These are phyloP conservation scores for Aspergillus saccharolyticus DNA, from an alignment of 495 filamentous ascomycete species.

Conservation along the genomic window DNA sequence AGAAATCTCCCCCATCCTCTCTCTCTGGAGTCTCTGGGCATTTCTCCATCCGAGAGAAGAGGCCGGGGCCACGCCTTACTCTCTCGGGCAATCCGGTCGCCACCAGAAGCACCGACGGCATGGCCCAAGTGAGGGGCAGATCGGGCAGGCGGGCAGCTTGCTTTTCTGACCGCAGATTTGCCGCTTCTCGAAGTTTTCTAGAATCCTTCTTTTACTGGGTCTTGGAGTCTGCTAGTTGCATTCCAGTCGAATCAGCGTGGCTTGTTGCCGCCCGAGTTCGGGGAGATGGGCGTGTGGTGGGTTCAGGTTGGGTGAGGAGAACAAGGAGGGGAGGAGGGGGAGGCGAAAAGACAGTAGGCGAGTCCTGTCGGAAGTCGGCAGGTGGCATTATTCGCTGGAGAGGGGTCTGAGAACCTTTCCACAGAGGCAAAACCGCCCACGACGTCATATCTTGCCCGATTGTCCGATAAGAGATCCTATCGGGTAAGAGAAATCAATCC, in stretches of 20 bases:
- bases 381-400: neutral
- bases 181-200: slow-evolving; percentile 32
- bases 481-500: neutral
- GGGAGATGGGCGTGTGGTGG: neutral
- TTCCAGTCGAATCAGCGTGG: slow-evolving; percentile 1
- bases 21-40: neutral
- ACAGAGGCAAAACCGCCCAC: neutral
- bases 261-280: neutral
- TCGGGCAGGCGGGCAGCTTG: slow-evolving; percentile 1
- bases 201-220: slow-evolving; percentile 24
- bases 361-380: neutral
- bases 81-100: slow-evolving; percentile 1
- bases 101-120: slow-evolving; percentile 2
- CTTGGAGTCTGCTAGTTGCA: slow-evolving; percentile 11
- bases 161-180: slow-evolving; percentile 11
- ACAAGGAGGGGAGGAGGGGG: neutral
- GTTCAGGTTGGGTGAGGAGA: neutral
- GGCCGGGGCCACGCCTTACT: neutral
- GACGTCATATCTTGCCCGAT: slow-evolving; percentile 1
- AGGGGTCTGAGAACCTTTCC: neutral
- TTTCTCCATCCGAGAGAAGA: neutral
- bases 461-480: neutral
- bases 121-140: slow-evolving; percentile 10
- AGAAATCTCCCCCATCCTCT: neutral
- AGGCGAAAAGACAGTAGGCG: neutral